Conservation (phyloP, 352 stramenopile species). For the Phytophthora pisi region DNA sequence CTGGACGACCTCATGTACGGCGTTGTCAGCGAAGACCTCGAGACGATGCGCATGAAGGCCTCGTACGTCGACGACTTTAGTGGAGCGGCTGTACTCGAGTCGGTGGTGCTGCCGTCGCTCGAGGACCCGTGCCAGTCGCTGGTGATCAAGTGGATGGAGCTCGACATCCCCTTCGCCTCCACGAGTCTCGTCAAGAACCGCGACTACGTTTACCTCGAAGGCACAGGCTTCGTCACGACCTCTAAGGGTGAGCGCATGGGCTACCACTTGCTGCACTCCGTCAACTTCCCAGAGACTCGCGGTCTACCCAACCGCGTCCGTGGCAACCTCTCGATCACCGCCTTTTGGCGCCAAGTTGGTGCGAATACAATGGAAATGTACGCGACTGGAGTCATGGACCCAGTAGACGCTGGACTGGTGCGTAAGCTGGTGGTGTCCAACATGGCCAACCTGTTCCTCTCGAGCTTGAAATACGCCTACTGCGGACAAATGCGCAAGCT, state of each 20-base stretch:
- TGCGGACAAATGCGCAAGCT: conserved; percentile 27
- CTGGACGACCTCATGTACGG: conserved; percentile 39
- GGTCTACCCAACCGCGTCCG: conserved; percentile 37
- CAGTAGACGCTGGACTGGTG: conserved; percentile 20
- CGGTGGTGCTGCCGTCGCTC: conserved; percentile 20
- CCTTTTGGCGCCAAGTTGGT: conserved; percentile 45
- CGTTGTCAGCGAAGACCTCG: conserved; percentile 17
- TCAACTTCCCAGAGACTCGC: conserved; percentile 12
- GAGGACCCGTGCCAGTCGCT: conserved; percentile 26
- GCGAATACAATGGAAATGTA: conserved; percentile 45
- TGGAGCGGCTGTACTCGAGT: conserved; percentile 21
- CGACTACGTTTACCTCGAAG: conserved; percentile 41
- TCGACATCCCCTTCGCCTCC: conserved; percentile 20
- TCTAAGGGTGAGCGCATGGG: conserved; percentile 22
- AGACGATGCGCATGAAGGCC: conserved; percentile 32
- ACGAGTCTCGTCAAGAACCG: conserved; percentile 29
- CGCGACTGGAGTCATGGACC: conserved; percentile 30
- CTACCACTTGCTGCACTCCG: conserved; percentile 15
- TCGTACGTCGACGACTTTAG: conserved; percentile 31
- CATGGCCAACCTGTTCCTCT: conserved; percentile 12
- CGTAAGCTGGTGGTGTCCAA: conserved; percentile 12
- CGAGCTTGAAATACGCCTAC: conserved; percentile 13
- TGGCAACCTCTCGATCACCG: conserved; percentile 36
- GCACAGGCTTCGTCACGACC: conserved; percentile 7
- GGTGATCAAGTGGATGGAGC: conserved; percentile 35